A percentile compares a stretch with the other conserved stretches of the same genome.
phyloP scores from a whole-genome alignment of 345 rosid species.

The Boechera retrofracta region DNA sequence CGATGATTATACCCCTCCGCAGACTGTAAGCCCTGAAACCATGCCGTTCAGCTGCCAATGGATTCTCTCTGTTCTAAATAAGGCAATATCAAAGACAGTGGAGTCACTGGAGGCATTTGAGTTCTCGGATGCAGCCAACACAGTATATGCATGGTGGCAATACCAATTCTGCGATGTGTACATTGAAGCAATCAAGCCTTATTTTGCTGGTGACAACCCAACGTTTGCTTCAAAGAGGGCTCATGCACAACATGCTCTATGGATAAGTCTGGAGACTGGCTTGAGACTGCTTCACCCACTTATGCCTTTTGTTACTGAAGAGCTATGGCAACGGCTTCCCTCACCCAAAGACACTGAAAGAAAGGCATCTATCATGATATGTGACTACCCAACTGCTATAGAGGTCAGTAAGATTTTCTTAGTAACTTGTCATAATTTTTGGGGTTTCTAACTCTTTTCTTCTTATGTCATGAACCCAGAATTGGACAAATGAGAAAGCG shows the following conservation, averaged over 20 bases:
- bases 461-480: slow-evolving; percentile 44
- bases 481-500: slow-evolving; percentile 68
- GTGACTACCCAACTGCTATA: slow-evolving; percentile 70
- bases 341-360: slow-evolving; percentile 49
- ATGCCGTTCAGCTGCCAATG: slow-evolving; percentile 89
- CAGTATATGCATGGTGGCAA: slow-evolving; percentile 95
- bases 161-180: slow-evolving; percentile 94
- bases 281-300: slow-evolving; percentile 92
- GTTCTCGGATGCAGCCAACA: slow-evolving; percentile 78
- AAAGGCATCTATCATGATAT: slow-evolving; percentile 78
- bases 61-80: slow-evolving; percentile 84
- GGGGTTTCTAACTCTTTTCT: slow-evolving; percentile 15
- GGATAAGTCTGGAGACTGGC: slow-evolving; percentile 87
- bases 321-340: slow-evolving; percentile 96
- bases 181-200: slow-evolving; percentile 90
- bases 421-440: slow-evolving; percentile 19
- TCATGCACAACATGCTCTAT: slow-evolving; percentile 70
- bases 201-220: slow-evolving; percentile 65
- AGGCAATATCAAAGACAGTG: slow-evolving; percentile 68
- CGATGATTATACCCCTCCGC: slow-evolving; percentile 63
- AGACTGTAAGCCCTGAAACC: slow-evolving; percentile 47
- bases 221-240: slow-evolving; percentile 65
- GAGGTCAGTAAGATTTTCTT: slow-evolving; percentile 54
- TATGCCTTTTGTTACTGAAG: slow-evolving; percentile 95
- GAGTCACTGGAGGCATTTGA: slow-evolving; percentile 66